phyloP scores from a whole-genome alignment of 257 asterid genomes.

The Phtheirospermum japonicum region DNA sequence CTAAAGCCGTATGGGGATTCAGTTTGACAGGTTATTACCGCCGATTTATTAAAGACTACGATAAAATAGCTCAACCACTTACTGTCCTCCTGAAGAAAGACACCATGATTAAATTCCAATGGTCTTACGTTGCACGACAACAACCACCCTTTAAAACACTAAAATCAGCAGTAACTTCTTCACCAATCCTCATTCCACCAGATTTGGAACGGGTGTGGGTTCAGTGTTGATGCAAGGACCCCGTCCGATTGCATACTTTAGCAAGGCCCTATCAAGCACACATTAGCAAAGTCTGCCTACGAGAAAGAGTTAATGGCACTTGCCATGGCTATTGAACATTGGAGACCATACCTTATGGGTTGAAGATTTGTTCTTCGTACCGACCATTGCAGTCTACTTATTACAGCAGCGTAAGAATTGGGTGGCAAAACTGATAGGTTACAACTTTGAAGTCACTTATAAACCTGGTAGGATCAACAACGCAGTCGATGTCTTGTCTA shows the following conservation, averaged over 20 bases:
- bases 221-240: too few species aligned
- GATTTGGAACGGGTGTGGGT: too few species aligned
- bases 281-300: not conserved
- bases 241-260: not conserved
- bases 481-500: too few species aligned
- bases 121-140: too few species aligned
- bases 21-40: too few species aligned
- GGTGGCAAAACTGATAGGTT: not conserved
- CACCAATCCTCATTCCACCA: too few species aligned
- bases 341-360: not conserved
- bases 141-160: too few species aligned
- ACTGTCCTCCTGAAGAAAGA: not conserved
- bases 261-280: not conserved
- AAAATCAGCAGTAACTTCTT: too few species aligned
- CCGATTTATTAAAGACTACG: not conserved
- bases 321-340: not conserved
- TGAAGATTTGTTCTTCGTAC: not conserved
- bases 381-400: not conserved
- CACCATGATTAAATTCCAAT: too few species aligned
- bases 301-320: too few species aligned
- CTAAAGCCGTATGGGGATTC: too few species aligned
- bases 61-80: not conserved
- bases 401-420: not conserved
- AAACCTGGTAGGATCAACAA: not conserved
- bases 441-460: not conserved